Evolutionary conservation across 2,329 filamentous ascomycete genomes (phyloP), one percentile per base, ranked within the genome.

Genomic region (Fusarium coicis): DNA sequence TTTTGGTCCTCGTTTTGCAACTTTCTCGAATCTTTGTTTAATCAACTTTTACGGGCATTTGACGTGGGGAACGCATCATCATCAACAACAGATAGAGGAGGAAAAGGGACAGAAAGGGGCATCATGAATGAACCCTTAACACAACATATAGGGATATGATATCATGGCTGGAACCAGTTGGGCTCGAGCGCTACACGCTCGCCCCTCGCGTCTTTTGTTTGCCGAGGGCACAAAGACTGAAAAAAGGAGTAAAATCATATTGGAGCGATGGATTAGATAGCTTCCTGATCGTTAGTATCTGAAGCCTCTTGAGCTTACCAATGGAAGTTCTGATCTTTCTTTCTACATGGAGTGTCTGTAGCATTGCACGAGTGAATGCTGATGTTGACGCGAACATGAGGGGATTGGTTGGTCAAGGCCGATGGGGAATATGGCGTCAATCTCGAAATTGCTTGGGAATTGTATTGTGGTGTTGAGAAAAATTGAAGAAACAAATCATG

Each of bases 301-400:
- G 62, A 72, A 70, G 73, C 75, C 68, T 52, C 37, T 66, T 62
- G 37, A 65, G 76, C 76, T 78, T 69, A 55, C 67, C 70, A 78
- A 78, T 78, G 76, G 76, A 78, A 77, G 74, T 74, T 60, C 68
- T 73, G 36, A 64, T 78, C 75, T 74, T 76, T 77, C 73, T 71
- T 74, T 66, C 74, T 67, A 70, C 26, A 66, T 26, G 26, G 32
- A 61, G 37, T 56, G 40, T 50, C 53, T 39, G 21, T 21, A 54
- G 37, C 23, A 39, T 42, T 66, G 62, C 23, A 26, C 59, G 36
- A 40, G 58, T 62, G 55, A 55, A 59, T 58, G 46, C 60, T 34
- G 23, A 14, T 15, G 37, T 39, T 26, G 30, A 19, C 50, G 30
- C 14, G 34, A 49, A 28, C 52, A 47, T 9, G 40, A 39, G 8